These are phyloP conservation scores for Taphrina pruni DNA, from an alignment of 1,139 yeast genomes.

Conservation along the genomic window DNA sequence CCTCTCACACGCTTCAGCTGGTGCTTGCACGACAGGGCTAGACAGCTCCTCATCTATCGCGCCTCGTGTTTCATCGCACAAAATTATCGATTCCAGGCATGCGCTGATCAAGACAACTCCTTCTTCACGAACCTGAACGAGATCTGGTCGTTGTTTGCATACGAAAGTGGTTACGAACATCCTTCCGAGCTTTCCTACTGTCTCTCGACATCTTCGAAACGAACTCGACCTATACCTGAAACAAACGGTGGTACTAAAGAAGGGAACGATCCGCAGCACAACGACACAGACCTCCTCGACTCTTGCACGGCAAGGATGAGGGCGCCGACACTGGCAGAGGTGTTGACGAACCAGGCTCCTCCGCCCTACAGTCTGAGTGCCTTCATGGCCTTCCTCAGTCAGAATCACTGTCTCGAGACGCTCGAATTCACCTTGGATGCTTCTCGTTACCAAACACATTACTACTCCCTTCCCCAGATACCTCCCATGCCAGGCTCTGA, in stretches of 20 bases:
- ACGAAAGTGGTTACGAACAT: too few species aligned
- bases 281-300: constrained; percentile 12
- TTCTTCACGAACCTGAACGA: background rate
- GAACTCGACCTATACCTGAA: background rate
- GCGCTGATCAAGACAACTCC: background rate
- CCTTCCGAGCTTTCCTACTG: too few species aligned
- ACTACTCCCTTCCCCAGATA: constrained; percentile 42
- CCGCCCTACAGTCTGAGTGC: constrained; percentile 50
- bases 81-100: background rate
- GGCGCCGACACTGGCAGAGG: constrained; percentile 48
- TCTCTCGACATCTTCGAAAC: constrained; percentile 4
- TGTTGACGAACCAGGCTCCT: constrained; percentile 48
- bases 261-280: constrained; percentile 15
- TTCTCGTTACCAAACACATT: constrained; percentile 48
- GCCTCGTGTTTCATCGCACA: background rate
- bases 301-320: constrained; percentile 7
- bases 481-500: constrained; percentile 37
- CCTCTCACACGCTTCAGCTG: background rate
- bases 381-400: constrained; percentile 50
- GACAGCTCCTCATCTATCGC: background rate
- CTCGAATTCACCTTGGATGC: constrained; percentile 52
- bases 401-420: constrained; percentile 52
- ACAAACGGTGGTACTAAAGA: background rate
- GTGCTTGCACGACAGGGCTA: background rate
- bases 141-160: background rate